Evolutionary conservation across 306 rosid species (phyloP).

Genomic region (Cucurbita argyrosperma): DNA sequence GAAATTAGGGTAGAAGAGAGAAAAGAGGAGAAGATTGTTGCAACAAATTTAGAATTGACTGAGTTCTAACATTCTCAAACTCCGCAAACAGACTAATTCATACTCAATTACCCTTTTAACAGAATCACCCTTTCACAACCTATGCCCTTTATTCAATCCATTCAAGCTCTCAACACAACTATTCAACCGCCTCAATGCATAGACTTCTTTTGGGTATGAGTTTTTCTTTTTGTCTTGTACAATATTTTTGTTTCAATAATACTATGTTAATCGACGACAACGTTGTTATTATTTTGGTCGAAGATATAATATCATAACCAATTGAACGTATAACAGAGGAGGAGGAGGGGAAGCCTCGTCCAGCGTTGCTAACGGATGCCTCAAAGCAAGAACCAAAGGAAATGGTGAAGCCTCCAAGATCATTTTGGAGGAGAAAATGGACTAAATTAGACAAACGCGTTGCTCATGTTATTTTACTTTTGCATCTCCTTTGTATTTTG

Average conservation of each 20-base stretch:
- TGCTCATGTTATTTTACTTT: conserved; percentile 31
- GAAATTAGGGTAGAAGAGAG: not conserved
- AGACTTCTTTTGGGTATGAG: not conserved
- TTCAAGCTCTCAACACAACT: not conserved
- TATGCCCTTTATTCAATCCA: not conserved
- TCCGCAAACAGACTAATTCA: not conserved
- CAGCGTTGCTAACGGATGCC: not conserved
- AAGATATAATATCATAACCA: too few species aligned
- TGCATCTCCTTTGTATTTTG: conserved; percentile 50
- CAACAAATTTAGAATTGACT: not conserved
- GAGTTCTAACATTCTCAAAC: too few species aligned
- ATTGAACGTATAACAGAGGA: not conserved
- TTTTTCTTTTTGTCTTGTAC: too few species aligned
- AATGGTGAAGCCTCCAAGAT: not conserved
- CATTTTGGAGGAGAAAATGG: conserved; percentile 4
- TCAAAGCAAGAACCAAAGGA: not conserved
- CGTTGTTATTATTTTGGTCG: too few species aligned
- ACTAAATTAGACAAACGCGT: conserved; percentile 27
- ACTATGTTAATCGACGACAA: too few species aligned
- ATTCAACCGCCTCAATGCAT: not conserved
- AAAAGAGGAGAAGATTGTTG: not conserved
- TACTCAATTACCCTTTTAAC: not conserved
- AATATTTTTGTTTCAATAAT: too few species aligned
- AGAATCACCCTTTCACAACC: not conserved
- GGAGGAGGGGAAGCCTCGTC: not conserved